These are phyloP conservation scores for Erigeron canadensis DNA, from an alignment of 129 eudicot species.

Conservation along the genomic window DNA sequence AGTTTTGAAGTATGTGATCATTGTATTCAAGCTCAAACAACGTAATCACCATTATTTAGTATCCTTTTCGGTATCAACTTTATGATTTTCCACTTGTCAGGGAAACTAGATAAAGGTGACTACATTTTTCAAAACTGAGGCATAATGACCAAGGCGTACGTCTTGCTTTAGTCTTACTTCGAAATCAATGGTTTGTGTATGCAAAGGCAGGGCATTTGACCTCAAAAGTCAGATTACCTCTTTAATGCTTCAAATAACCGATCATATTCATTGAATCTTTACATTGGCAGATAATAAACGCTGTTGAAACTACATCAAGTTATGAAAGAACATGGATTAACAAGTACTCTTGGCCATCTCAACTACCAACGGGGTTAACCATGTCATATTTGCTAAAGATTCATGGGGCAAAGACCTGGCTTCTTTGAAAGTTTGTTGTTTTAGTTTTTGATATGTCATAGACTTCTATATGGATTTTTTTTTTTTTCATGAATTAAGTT, in stretches of 20 bases:
- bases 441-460: conserved; percentile 27
- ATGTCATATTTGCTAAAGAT: conserved; percentile 28
- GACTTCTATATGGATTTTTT: conserved; percentile 18
- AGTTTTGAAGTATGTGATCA: too few species aligned
- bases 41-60: too few species aligned
- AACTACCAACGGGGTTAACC: conserved; percentile 4
- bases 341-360: conserved; percentile 9
- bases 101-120: too few species aligned
- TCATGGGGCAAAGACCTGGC: conserved; percentile 27
- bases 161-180: neutral
- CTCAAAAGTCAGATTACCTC: conserved; percentile 12
- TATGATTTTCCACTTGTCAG: too few species aligned
- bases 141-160: neutral
- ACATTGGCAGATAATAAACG: conserved; percentile 26
- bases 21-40: too few species aligned
- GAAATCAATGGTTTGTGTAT: neutral
- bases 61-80: too few species aligned
- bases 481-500: conserved; percentile 16
- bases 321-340: conserved; percentile 16
- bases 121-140: neutral
- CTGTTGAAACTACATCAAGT: conserved; percentile 1
- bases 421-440: conserved; percentile 31
- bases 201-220: neutral
- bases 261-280: conserved; percentile 8
- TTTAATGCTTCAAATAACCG: neutral